Evolutionary conservation across 441 rosid species (phyloP), one percentile per base, ranked within the genome.

Genomic region (Raphanus hybrid): DNA sequence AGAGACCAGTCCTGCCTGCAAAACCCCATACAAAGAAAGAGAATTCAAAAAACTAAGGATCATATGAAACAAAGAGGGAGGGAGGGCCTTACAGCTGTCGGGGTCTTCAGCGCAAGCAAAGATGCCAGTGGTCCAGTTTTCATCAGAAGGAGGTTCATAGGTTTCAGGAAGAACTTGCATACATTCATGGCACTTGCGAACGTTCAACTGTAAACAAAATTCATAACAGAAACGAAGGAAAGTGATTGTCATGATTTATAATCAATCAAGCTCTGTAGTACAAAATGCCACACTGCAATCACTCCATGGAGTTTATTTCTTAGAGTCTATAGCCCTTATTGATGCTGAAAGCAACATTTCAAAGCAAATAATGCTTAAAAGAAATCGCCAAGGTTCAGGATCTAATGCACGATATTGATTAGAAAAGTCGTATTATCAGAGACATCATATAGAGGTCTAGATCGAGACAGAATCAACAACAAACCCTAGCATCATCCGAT

Each of bases 111-210:
- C 78, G 67, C 97, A 94, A 15, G 83, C 89, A 35, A 74, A 92
- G 55, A 94, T 87, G 26, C 96, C 97, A 5, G 97, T 91, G 0
- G 95, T 87, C 98, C 97, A 92, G 64, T 91, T 90, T 84, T 94
- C 97, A 82, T 94, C 94, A 39, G 94, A 88, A 16, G 97, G 98
- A 5, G 97, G 97, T 80, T 94, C 92, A 34, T 88, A 90, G 77
- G 82, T 86, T 76, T 91, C 97, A 0, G 98, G 97, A 23, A 92
- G 70, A 39, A 84, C 78, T 80, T 94, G 98, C 69, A 97, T 92
- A 60, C 98, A 94, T 75, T 94, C 97, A 63, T 35, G 52, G 81
- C 97, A 94, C 83, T 88, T 85, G 50, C 81, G 89, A 57, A 82
- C 78, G 59, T 70, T 83, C 75, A 90, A 80, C 97, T 91, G 81